These are phyloP conservation scores for Canna indica DNA, from an alignment of 176 grass and related monocot species.

Conservation along the genomic window DNA sequence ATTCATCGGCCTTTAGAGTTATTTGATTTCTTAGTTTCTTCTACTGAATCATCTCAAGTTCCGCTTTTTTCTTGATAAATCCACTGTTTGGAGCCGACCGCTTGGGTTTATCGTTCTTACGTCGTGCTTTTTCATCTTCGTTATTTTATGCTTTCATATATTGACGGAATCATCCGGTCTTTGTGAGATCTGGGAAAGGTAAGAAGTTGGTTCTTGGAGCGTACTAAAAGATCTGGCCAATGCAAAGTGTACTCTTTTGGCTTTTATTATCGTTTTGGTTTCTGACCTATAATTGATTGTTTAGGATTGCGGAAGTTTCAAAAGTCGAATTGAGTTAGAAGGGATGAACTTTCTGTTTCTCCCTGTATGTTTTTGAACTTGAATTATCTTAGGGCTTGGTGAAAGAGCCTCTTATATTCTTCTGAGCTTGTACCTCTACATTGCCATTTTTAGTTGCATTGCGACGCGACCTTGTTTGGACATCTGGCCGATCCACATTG, in stretches of 20 bases:
- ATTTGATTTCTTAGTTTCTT: background rate
- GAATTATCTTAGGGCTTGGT: no score
- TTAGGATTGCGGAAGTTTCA: background rate
- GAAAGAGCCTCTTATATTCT: no score
- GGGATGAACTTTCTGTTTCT: no score
- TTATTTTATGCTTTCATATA: background rate
- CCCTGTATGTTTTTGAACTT: no score
- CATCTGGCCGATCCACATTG: no score
- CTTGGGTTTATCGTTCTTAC: background rate
- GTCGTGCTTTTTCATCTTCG: background rate
- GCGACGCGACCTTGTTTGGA: no score
- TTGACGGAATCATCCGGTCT: background rate
- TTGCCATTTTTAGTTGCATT: no score
- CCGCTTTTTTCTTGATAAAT: background rate
- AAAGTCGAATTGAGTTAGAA: background rate
- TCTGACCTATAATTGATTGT: background rate
- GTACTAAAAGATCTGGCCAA: background rate
- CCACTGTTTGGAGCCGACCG: background rate
- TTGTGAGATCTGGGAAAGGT: background rate
- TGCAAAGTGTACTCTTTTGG: background rate
- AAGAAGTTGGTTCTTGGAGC: background rate
- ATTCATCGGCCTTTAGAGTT: background rate
- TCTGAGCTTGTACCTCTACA: no score
- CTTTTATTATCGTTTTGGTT: background rate
- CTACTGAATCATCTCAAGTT: background rate